A percentile compares a stretch with the other conserved stretches of the same genome.
These are phyloP conservation scores for Ampelocalamus luodianensis DNA, from an alignment of 176 grass and related monocot species.

Conservation along the genomic window DNA sequence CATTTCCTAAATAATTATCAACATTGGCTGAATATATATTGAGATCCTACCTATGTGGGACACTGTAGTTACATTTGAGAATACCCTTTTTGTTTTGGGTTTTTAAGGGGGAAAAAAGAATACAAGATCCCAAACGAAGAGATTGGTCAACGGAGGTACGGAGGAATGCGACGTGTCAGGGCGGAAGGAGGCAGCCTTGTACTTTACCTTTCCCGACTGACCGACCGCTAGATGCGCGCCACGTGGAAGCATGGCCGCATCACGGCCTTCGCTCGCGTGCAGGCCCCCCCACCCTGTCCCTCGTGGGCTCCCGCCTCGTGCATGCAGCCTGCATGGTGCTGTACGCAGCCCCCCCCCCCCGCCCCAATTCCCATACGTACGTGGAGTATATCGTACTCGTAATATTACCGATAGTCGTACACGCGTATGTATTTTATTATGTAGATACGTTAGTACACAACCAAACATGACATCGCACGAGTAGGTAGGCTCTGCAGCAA, in stretches of 20 bases:
- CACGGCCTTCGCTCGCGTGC: not conserved
- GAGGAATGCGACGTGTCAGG: slow-evolving; percentile 40
- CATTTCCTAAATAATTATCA: not conserved
- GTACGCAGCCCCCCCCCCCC: slow-evolving; percentile 31
- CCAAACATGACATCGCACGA: not conserved
- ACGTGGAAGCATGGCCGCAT: slow-evolving; percentile 39
- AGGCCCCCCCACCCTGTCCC: not conserved
- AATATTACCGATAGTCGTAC: not conserved
- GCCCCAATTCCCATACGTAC: slow-evolving; percentile 11
- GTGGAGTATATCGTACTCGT: not conserved
- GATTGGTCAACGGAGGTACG: slow-evolving; percentile 27
- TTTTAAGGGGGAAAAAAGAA: not conserved
- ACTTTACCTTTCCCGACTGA: slow-evolving; percentile 14
- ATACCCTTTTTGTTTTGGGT: not conserved
- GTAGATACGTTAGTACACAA: not conserved
- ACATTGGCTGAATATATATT: not conserved
- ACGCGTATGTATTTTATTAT: not conserved
- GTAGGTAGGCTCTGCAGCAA: not conserved
- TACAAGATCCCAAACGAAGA: not conserved
- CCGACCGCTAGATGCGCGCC: slow-evolving; percentile 27
- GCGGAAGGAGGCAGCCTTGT: slow-evolving; percentile 44
- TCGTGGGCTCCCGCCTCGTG: slow-evolving; percentile 44
- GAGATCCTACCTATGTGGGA: not conserved
- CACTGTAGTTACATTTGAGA: not conserved
- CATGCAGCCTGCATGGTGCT: slow-evolving; percentile 57